Evolutionary conservation across 2,329 filamentous ascomycete genomes (phyloP), one percentile per base, ranked within the genome.

Genomic region (Sporothrix luriei): DNA sequence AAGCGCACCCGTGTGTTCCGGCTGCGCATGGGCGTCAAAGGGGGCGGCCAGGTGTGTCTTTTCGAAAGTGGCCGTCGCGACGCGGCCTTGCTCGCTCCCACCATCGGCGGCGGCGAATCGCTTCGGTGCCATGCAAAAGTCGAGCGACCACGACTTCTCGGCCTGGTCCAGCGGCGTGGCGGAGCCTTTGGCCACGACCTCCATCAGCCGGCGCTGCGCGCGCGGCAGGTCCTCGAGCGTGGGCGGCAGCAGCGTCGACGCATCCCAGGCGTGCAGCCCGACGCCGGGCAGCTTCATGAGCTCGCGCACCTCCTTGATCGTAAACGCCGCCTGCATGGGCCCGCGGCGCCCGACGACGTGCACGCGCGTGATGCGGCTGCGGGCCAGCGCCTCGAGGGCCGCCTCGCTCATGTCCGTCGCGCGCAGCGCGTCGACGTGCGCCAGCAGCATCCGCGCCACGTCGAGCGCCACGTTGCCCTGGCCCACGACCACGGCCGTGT

Each of bases 381-480:
- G 85, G 1, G 88, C 84, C 54, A 99, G 79, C 0, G 86, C 85
- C 66, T 92, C 89, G 16, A 98, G 79, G 0, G 95, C 95, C 75
- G 92, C 86, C 72, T 93, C 91, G 1, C 94, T 89, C 62, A 99
- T 98, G 77, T 99, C 95, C 0, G 95, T 97, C 75, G 89, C 89
- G 7, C 87, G 84, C 59, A 99, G 82, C 26, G 85, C 81, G 75
- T 94, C 88, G 0, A 96, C 82, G 71, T 91, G 87, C 67, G 90
- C 89, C 16, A 99, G 83, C 5, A 99, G 82, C 75, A 97, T 94
- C 33, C 96, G 87, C 1, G 94, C 93, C 19, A 99, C 92, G 78
- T 99, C 95, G 62, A 99, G 82, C 0, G 95, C 95, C 10, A 99
- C 95, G 79, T 99, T 99, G 19, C 95, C 95, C 76, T 99, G 94